Base-by-base conservation (phyloP, 2,329 filamentous ascomycete species). In the Neonectria sp. region DNA sequence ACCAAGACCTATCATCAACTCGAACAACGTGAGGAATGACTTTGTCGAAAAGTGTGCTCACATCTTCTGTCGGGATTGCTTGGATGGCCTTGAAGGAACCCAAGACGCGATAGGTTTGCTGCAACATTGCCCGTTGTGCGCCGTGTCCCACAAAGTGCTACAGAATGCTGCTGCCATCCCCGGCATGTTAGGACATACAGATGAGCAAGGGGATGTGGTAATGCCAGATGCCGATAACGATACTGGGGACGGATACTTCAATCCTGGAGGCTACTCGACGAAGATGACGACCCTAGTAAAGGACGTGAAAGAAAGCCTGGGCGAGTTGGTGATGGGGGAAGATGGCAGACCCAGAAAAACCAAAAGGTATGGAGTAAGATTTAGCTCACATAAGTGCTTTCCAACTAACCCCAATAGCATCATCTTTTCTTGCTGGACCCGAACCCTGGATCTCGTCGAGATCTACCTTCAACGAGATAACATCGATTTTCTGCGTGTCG, bases 351-450 rank as follows among this genome's bases (percentile, higher is more conserved):
- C n/a, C 11, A 29, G 51, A 13, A 53, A 55, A 33, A 29, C 49
- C 3, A 64, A 64, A 15, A 60, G 55, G 62, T 60, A 49, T 27
- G n/a, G n/a, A n/a, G n/a, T n/a, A n/a, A n/a, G n/a, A n/a, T n/a
- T n/a, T n/a, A n/a, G n/a, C 9, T 12, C 15, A 15, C 5, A 59
- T 24, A 17, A 12, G 24, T 57, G 5, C 53, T 52, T 37, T 15
- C 13, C 35, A 15, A 55, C 15, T 48, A 27, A 48, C 13, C 21
- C 7, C 2, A 6, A 5, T 48, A 86, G 82, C 49, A 84, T 85
- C 35, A 79, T 86, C 0, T 86, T 86, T 45, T 85, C 83, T 0
- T 84, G 79, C 63, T 86, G 83, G 84, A 85, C 81, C 1, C 73
- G 79, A 1, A 85, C 83, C 0, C 73, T 86, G 0, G 72, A 82